Evolutionary conservation across 345 rosid genomes (phyloP), one percentile per base, ranked within the genome.

Genomic region (Eucalyptus leucophloia): DNA sequence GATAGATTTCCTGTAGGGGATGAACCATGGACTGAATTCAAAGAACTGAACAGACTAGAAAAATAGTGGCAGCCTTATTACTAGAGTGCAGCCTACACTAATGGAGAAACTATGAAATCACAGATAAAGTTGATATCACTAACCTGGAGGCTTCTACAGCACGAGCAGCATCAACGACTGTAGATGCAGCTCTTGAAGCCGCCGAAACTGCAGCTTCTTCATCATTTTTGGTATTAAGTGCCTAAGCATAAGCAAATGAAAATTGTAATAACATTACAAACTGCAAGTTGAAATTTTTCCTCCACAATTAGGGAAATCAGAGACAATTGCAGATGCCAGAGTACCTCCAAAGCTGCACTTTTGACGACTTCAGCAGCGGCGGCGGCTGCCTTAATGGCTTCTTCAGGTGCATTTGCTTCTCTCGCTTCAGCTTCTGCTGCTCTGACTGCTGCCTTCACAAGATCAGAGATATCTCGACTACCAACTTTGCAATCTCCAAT

Each of bases 361-460:
- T 95, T 98, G 88, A 98, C 99, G 91, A 96, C 97, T 93, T 98
- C 99, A 90, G 99, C 99, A 86, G 99, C 99, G 86, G 96, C 96
- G 18, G 98, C 95, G 34, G 96, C 99, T 89, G 99, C 99, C 93
- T 93, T 97, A 90, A 95, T 92, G 82, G 99, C 99, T 91, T 96
- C 99, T 47, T 87, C 89, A 85, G 98, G 97, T 85, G 97, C 99
- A 92, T 94, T 94, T 89, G 96, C 99, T 87, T 96, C 94, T 93
- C 95, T 94, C 86, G 99, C 99, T 96, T 98, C 99, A 30, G 96
- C 94, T 92, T 97, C 99, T 90, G 99, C 99, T 92, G 99, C 96
- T 90, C 94, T 93, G 83, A 98, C 96, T 18, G 99, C 99, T 88
- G 93, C 92, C 94, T 92, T 97, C 42, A 98, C 99, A 88, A 97